Conservation (phyloP, 2,329 filamentous ascomycete species). For the Rutstroemia sp. region DNA sequence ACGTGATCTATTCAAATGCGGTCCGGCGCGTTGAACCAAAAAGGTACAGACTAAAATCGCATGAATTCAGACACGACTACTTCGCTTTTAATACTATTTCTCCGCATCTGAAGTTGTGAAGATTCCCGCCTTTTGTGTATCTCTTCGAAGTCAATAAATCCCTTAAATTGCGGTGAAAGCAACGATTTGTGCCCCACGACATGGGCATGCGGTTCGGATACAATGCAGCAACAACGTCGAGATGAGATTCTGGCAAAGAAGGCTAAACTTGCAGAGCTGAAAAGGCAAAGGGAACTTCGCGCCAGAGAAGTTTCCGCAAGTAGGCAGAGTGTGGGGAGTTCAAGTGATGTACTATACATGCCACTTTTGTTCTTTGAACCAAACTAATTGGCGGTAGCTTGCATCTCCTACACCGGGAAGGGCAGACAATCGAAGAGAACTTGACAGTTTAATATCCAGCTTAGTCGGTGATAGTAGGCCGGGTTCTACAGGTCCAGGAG, state of each 20-base stretch:
- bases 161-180: conserved; percentile 1
- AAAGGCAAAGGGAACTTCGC: conserved; percentile 80
- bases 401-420: conserved; percentile 64
- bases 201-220: conserved; percentile 23
- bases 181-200: conserved; percentile 12
- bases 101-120: no score
- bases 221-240: conserved; percentile 64
- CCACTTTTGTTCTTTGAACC: conserved; percentile 20
- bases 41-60: no score
- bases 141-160: not conserved
- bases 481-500: conserved; percentile 55
- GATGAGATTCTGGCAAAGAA: conserved; percentile 96
- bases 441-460: conserved; percentile 79
- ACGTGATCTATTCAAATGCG: conserved; percentile 9
- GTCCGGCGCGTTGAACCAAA: not conserved
- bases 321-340: conserved; percentile 60
- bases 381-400: conserved; percentile 41
- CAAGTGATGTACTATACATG: conserved; percentile 57
- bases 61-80: not conserved
- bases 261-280: conserved; percentile 93
- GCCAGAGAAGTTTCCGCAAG: conserved; percentile 66
- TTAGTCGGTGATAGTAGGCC: conserved; percentile 63
- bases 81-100: no score
- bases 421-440: conserved; percentile 62
- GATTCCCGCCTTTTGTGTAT: no score